Evolutionary conservation across 441 rosid genomes (phyloP).

Genomic region (Kokia cookei): DNA sequence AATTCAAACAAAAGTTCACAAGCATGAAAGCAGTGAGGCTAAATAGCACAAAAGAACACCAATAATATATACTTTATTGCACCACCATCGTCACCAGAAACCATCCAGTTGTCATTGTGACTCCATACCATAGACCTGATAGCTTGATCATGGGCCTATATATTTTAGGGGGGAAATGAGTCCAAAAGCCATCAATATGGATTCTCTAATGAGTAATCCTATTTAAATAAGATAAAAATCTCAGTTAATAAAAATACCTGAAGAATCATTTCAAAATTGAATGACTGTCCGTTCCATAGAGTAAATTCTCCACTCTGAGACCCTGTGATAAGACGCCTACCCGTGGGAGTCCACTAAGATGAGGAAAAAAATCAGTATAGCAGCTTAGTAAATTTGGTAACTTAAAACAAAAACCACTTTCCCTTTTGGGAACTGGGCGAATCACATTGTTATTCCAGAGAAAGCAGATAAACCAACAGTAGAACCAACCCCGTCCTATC

Average conservation of each 20-base stretch:
- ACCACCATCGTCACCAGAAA: slow-evolving; percentile 98
- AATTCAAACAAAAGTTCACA: background rate
- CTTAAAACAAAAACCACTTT: background rate
- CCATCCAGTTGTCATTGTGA: slow-evolving; percentile 96
- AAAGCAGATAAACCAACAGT: background rate
- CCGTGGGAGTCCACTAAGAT: slow-evolving; percentile 93
- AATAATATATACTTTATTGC: slow-evolving; percentile 54
- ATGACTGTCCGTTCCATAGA: slow-evolving; percentile 97
- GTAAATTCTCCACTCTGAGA: slow-evolving; percentile 98
- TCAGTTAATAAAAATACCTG: slow-evolving; percentile 44
- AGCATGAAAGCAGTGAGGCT: background rate
- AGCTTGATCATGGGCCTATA: slow-evolving; percentile 97
- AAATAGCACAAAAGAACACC: background rate
- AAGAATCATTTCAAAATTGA: slow-evolving; percentile 95
- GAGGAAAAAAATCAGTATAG: slow-evolving; percentile 17
- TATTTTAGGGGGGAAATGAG: background rate
- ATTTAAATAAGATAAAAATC: slow-evolving; percentile 2
- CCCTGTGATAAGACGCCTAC: slow-evolving; percentile 93
- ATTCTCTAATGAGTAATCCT: background rate
- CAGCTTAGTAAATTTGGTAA: background rate
- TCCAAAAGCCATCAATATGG: slow-evolving; percentile 9
- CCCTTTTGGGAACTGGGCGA: background rate
- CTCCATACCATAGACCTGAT: slow-evolving; percentile 99
- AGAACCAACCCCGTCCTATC: background rate
- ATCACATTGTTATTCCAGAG: background rate